Evolutionary conservation across 805 yeast species (phyloP).

Genomic region (Candida boleticola): DNA sequence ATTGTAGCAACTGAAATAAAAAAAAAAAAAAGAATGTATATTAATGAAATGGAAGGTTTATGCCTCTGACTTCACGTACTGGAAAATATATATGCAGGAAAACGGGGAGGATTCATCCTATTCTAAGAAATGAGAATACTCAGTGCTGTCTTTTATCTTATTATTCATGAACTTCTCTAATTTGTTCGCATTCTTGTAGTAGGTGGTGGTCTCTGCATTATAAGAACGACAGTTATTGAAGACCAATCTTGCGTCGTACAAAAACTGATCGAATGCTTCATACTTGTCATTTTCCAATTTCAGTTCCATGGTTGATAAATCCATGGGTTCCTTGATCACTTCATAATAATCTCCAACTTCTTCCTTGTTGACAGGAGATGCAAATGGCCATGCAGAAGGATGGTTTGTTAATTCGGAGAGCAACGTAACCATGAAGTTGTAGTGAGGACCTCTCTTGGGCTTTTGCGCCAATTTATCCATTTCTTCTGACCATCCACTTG

Average conservation of each 20-base stretch:
- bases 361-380: slow-evolving; percentile 85
- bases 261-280: slow-evolving; percentile 84
- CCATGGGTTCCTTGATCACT: slow-evolving; percentile 98
- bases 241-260: slow-evolving; percentile 82
- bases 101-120: slow-evolving; percentile 17
- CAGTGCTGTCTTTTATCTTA: slow-evolving; percentile 87
- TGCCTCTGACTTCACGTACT: background rate
- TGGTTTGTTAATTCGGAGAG: slow-evolving; percentile 88
- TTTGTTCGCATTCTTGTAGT: slow-evolving; percentile 91
- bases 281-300: slow-evolving; percentile 90
- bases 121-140: slow-evolving; percentile 79
- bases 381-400: slow-evolving; percentile 98
- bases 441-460: slow-evolving; percentile 93
- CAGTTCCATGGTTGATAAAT: slow-evolving; percentile 90
- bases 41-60: too few relatives aligned
- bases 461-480: slow-evolving; percentile 96
- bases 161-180: slow-evolving; percentile 83
- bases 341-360: slow-evolving; percentile 97
- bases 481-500: slow-evolving; percentile 97
- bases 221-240: slow-evolving; percentile 90
- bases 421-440: slow-evolving; percentile 86
- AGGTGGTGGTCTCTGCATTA: slow-evolving; percentile 92
- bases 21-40: background rate
- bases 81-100: background rate
- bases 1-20: background rate